These are phyloP conservation scores for Astrothelium subdiscretum DNA, from an alignment of 495 filamentous ascomycete species.

Conservation along the genomic window DNA sequence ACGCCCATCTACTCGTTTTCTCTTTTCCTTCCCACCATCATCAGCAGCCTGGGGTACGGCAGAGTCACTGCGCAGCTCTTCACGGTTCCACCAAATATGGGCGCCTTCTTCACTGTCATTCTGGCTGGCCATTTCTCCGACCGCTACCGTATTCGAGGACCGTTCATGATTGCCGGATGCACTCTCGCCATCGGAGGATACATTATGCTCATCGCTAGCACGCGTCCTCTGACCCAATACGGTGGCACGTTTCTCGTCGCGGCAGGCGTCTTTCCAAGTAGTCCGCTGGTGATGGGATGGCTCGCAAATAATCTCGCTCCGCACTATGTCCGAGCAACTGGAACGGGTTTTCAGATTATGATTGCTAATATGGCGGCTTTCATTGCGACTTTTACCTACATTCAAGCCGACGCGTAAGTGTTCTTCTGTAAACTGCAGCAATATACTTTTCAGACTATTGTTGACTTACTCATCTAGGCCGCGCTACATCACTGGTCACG, in stretches of 20 bases:
- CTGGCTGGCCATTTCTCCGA: slow-evolving; percentile 13
- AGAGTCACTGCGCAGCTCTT: slow-evolving; percentile 15
- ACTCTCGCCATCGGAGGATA: slow-evolving; percentile 17
- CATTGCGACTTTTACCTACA: slow-evolving; percentile 41
- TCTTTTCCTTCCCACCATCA: slow-evolving; percentile 26
- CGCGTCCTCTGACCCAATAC: slow-evolving; percentile 14
- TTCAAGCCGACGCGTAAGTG: slow-evolving; percentile 34
- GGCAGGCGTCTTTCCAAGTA: slow-evolving; percentile 18
- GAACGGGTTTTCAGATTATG: slow-evolving; percentile 33
- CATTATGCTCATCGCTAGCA: slow-evolving; percentile 20
- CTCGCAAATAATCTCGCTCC: slow-evolving; percentile 35
- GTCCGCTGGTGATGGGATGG: slow-evolving; percentile 26
- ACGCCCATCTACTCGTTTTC: slow-evolving; percentile 25
- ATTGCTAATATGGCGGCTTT: slow-evolving; percentile 41
- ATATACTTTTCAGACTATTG: neutral
- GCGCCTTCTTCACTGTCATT: slow-evolving; percentile 16
- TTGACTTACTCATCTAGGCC: slow-evolving; percentile 21
- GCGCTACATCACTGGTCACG: slow-evolving; percentile 34
- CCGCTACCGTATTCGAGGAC: slow-evolving; percentile 15
- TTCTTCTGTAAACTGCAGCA: neutral
- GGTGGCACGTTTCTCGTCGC: slow-evolving; percentile 21
- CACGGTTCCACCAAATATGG: slow-evolving; percentile 20
- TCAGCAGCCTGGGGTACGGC: slow-evolving; percentile 16
- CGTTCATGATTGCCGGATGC: slow-evolving; percentile 13
- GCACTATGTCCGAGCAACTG: slow-evolving; percentile 40